Conservation (phyloP, 768 basidiomycete species). For the Fomitopsis serialis region DNA sequence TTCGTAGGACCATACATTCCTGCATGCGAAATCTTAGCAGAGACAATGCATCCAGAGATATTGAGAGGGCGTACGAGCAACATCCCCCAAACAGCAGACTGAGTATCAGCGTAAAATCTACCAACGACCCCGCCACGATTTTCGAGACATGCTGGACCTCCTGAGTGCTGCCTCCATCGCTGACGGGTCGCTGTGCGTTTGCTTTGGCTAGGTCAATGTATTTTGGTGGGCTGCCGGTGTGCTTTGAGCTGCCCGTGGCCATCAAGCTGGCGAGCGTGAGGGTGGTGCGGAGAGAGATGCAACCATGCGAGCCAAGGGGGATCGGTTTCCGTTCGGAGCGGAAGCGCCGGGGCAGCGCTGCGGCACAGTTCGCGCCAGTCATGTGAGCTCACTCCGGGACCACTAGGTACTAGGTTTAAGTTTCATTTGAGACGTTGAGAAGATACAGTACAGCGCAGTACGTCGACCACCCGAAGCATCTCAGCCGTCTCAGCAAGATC, state of each 20-base stretch:
- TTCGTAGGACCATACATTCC: conserved; percentile 78
- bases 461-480: no score
- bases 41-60: neutral
- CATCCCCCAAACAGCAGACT: conserved; percentile 77
- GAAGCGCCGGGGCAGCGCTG: neutral
- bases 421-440: no score
- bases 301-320: neutral
- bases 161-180: neutral
- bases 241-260: neutral
- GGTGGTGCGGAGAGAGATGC: neutral
- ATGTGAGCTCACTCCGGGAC: no score
- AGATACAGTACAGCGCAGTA: no score
- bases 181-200: neutral
- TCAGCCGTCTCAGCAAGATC: no score
- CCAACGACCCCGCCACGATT: conserved; percentile 21
- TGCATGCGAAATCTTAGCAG: conserved; percentile 18
- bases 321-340: neutral
- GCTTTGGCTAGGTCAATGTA: neutral
- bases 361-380: neutral
- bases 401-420: no score
- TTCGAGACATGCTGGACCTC: conserved; percentile 1
- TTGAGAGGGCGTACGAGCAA: conserved; percentile 55
- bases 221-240: neutral
- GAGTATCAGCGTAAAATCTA: conserved; percentile 39
- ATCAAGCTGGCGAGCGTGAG: neutral